Evolutionary conservation across 768 basidiomycete species (phyloP).

Genomic region (Tricholomella constricta): DNA sequence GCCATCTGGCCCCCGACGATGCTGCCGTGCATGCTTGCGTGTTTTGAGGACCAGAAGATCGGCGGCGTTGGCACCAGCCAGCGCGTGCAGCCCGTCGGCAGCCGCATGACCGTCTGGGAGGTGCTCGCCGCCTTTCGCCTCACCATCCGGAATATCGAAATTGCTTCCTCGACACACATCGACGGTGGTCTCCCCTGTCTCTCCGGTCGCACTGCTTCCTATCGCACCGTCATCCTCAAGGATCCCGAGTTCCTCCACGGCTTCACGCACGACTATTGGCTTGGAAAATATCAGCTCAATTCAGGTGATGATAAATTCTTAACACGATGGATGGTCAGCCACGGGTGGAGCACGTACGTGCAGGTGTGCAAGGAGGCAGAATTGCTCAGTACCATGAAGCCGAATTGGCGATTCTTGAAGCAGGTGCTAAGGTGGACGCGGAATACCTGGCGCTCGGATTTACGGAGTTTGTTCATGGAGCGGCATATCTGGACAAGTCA

Average conservation of each 20-base stretch:
- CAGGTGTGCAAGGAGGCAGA: slow-evolving; percentile 86
- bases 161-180: slow-evolving; percentile 85
- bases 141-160: slow-evolving; percentile 93
- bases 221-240: slow-evolving; percentile 92
- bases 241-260: slow-evolving; percentile 92
- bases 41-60: slow-evolving; percentile 92
- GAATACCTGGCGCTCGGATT: slow-evolving; percentile 92
- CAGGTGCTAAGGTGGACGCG: slow-evolving; percentile 93
- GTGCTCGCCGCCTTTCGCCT: slow-evolving; percentile 92
- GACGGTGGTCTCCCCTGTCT: slow-evolving; percentile 92
- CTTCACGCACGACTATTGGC: slow-evolving; percentile 93
- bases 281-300: slow-evolving; percentile 93
- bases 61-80: slow-evolving; percentile 93
- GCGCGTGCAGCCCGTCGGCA: slow-evolving; percentile 79
- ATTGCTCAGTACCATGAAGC: slow-evolving; percentile 92
- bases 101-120: slow-evolving; percentile 90
- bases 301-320: slow-evolving; percentile 94
- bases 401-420: slow-evolving; percentile 94
- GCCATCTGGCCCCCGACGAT: slow-evolving; percentile 95
- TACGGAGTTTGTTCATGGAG: slow-evolving; percentile 88
- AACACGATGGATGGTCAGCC: slow-evolving; percentile 95
- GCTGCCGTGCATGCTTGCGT: slow-evolving; percentile 85
- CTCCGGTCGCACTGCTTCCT: slow-evolving; percentile 91
- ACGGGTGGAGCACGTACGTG: slow-evolving; percentile 95
- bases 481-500: slow-evolving; percentile 85